Conservation (phyloP, 2,329 filamentous ascomycete species). For the Magnaporthales sp. region DNA sequence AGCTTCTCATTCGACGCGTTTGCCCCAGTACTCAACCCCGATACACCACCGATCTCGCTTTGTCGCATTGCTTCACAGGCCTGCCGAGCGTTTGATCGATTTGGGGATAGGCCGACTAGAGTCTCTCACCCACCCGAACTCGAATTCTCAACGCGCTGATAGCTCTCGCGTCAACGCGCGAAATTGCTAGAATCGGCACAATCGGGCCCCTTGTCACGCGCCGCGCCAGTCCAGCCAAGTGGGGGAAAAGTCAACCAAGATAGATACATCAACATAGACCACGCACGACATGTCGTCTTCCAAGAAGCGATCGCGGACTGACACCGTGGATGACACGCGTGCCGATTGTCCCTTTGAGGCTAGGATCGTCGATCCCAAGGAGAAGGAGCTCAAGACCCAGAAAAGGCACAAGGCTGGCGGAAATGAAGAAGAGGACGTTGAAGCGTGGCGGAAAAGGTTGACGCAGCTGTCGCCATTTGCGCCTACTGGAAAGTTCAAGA, state of each 20-base stretch:
- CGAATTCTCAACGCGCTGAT: no score
- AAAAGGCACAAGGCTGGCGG: conserved; percentile 34
- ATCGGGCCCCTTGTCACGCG: background rate
- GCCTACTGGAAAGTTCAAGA: conserved; percentile 45
- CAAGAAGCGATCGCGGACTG: conserved; percentile 42
- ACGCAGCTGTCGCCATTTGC: conserved; percentile 46
- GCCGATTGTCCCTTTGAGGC: conserved; percentile 49
- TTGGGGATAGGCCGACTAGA: background rate
- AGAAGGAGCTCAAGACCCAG: conserved; percentile 35
- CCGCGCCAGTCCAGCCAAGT: background rate
- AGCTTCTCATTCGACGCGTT: background rate
- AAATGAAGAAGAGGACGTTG: conserved; percentile 34
- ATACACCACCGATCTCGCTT: background rate
- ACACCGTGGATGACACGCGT: conserved; percentile 38
- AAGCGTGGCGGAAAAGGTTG: conserved; percentile 25
- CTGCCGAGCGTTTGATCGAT: background rate
- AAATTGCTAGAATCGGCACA: background rate
- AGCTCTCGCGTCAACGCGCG: background rate
- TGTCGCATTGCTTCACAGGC: background rate
- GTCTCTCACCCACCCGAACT: background rate
- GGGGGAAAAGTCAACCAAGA: background rate
- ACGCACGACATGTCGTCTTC: conserved; percentile 24
- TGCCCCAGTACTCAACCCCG: background rate
- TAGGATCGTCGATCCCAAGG: conserved; percentile 34
- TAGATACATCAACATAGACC: background rate